Evolutionary conservation across 1,284 basidiomycete genomes (phyloP).

Genomic region (Meira nashicola): DNA sequence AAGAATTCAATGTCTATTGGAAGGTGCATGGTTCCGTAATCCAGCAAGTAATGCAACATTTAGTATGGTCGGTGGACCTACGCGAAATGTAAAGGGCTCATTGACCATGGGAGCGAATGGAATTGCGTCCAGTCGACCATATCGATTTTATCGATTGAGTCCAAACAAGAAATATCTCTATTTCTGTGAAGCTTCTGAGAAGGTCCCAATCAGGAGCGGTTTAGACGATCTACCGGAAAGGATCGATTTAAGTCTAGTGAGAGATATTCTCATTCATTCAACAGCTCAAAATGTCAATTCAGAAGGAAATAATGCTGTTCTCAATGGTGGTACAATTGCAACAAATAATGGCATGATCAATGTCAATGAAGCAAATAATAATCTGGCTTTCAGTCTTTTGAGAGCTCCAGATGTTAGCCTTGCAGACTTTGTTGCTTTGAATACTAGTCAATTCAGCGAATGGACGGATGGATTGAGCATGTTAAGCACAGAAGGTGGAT

Average conservation of each 20-base stretch:
- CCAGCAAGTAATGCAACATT: neutral
- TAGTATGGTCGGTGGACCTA: neutral
- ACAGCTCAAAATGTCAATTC: neutral
- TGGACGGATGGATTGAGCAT: constrained; percentile 95
- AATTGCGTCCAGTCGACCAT: constrained; percentile 19
- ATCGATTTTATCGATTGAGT: constrained; percentile 54
- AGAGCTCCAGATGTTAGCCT: constrained; percentile 56
- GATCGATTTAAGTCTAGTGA: constrained; percentile 52
- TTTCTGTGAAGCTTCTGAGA: constrained; percentile 71
- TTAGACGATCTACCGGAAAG: constrained; percentile 78
- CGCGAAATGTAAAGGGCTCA: neutral
- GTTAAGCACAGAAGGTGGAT: constrained; percentile 48
- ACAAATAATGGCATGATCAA: constrained; percentile 2
- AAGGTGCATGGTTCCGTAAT: constrained; percentile 84
- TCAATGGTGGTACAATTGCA: neutral
- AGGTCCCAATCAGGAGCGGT: constrained; percentile 71
- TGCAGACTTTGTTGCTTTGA: constrained; percentile 79
- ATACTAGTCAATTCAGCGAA: constrained; percentile 80
- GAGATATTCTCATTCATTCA: constrained; percentile 25
- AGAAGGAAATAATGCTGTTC: neutral
- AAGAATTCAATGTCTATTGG: constrained; percentile 76
- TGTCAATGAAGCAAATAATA: constrained; percentile 3
- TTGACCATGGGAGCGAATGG: neutral
- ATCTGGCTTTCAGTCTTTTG: constrained; percentile 32
- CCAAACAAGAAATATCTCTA: constrained; percentile 69